A percentile compares a stretch with the other conserved stretches of the same genome.
These are phyloP conservation scores for Plantago lanceolata DNA, from an alignment of 305 asterid species.

Conservation along the genomic window DNA sequence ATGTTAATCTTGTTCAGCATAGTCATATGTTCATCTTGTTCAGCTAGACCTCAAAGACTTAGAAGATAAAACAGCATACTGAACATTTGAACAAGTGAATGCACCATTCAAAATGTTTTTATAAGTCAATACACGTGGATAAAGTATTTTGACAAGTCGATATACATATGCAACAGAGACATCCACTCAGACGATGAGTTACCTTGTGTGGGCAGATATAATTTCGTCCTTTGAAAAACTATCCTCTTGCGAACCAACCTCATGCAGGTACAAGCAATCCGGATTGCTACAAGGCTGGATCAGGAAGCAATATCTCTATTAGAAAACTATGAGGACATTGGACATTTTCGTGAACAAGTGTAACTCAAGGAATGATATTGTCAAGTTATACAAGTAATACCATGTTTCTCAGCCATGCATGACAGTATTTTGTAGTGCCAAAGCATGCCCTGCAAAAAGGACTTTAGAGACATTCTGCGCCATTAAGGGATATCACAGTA, in stretches of 20 bases:
- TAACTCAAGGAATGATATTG: conserved; percentile 9
- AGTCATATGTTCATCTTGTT: too few species aligned
- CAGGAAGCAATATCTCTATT: conserved; percentile 29
- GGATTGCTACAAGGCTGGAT: conserved; percentile 91
- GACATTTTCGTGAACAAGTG: background rate
- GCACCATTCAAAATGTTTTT: too few species aligned
- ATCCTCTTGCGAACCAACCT: conserved; percentile 82
- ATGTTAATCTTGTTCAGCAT: too few species aligned
- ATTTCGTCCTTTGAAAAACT: conserved; percentile 92
- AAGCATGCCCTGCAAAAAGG: conserved; percentile 81
- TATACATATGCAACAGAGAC: background rate
- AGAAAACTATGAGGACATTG: conserved; percentile 10
- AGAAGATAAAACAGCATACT: background rate
- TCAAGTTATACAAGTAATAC: conserved; percentile 39
- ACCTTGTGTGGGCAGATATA: conserved; percentile 88
- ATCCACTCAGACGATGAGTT: conserved; percentile 20
- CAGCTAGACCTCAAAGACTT: background rate
- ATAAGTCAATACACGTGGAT: background rate
- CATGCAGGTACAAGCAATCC: conserved; percentile 91
- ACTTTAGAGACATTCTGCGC: conserved; percentile 25
- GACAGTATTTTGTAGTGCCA: conserved; percentile 98
- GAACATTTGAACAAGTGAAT: background rate
- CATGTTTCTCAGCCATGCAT: conserved; percentile 95
- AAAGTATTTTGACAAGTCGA: conserved; percentile 5
- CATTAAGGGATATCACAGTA: conserved; percentile 7